Base-by-base conservation (phyloP, 495 filamentous ascomycete species). In the Hypoxylon rickii region DNA sequence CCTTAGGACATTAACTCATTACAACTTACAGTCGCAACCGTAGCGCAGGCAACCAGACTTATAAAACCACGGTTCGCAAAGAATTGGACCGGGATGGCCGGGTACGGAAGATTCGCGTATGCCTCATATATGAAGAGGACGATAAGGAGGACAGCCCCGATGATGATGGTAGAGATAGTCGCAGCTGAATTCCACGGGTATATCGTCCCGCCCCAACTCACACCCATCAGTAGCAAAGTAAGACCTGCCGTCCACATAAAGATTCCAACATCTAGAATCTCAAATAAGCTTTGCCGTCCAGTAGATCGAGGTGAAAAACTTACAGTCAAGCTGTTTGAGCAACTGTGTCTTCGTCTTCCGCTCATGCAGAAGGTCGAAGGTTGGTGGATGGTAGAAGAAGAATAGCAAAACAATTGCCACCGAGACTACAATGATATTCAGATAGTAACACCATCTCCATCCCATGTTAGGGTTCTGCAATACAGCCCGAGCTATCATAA, bases 181-280 rank as follows among this genome's bases (percentile, higher is more conserved):
- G 77, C 69, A 7, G 70, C 71, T n/a, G 72, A 75, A 24, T 68
- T 68, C 80, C 79, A 81, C 0, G 76, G 68, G 64, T 83, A 80
- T 0, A 67, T 61, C 11, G 58, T 60, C 3, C 78, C 78, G 18
- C 78, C 80, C 76, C 79, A 81, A 34, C 72, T 70, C 17, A 83
- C 67, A 20, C 78, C 79, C 19, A 80, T 66, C 4, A 80, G 63
- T 20, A 82, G 64, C 21, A 80, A 63, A 20, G 73, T 60, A 2
- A 80, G 58, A 13, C 78, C 77, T 20, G 63, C 67, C 16, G 70
- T 69, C 58, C 71, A 80, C 43, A 68, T 55, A 44, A 68, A 65
- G 10, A 64, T 55, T 15, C 67, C 69, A 41, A 73, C 44, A 55
- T 72, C 63, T 66, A 13, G 3, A 38, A 31, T 19, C 12, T 20